phyloP scores from a whole-genome alignment of 805 yeast genomes.

The Osmozyma mogii region DNA sequence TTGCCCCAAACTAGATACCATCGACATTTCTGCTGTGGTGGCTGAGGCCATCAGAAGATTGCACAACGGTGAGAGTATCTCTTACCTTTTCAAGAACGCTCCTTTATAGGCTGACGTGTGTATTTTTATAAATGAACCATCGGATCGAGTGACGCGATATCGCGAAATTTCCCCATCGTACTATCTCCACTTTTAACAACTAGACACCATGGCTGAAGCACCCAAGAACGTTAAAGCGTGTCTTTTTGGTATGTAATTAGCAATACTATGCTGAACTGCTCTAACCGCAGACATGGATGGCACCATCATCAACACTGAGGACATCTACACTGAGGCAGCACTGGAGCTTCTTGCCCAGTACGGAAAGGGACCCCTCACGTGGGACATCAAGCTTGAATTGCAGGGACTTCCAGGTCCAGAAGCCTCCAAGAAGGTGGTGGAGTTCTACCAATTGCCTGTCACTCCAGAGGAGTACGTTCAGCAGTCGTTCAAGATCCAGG shows the following conservation, averaged over 20 bases:
- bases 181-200: no score
- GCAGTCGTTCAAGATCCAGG: slow-evolving; percentile 47
- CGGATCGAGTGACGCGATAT: no score
- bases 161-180: no score
- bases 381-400: slow-evolving; percentile 81
- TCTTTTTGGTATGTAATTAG: slow-evolving; percentile 50
- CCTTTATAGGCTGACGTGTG: no score
- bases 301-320: slow-evolving; percentile 84
- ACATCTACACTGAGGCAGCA: slow-evolving; percentile 74
- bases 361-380: slow-evolving; percentile 74
- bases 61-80: slow-evolving; percentile 82
- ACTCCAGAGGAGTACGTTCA: slow-evolving; percentile 58
- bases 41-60: slow-evolving; percentile 81
- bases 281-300: slow-evolving; percentile 81
- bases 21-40: slow-evolving; percentile 65
- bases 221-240: slow-evolving; percentile 69
- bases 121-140: no score
- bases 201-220: no score
- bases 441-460: slow-evolving; percentile 47
- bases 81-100: slow-evolving; percentile 67
- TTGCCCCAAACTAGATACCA: slow-evolving; percentile 58
- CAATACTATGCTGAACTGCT: not conserved
- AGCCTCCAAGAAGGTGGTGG: slow-evolving; percentile 58
- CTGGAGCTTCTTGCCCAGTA: slow-evolving; percentile 57
- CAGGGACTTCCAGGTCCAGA: slow-evolving; percentile 90